Evolutionary conservation across 1,284 basidiomycete genomes (phyloP).

Genomic region (Mrakiaceae sp.): DNA sequence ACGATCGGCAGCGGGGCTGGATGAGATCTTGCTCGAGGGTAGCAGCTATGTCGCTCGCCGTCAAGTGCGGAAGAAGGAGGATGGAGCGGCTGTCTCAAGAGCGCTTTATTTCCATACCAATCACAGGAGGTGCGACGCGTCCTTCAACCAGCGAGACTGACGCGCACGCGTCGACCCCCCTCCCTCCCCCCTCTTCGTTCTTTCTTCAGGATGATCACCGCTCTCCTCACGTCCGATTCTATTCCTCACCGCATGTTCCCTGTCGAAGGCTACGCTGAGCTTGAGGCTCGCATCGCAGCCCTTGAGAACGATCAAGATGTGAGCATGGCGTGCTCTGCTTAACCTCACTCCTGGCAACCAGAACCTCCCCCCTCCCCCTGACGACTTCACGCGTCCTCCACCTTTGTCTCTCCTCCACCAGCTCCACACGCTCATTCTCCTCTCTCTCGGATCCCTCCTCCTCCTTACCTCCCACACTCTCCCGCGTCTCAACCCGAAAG

Average conservation of each 20-base stretch:
- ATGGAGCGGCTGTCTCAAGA: too few species aligned
- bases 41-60: too few species aligned
- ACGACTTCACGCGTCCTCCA: not conserved
- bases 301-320: conserved; percentile 60
- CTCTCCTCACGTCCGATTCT: conserved; percentile 84
- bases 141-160: too few species aligned
- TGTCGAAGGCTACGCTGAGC: conserved; percentile 71
- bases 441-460: conserved; percentile 85
- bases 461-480: conserved; percentile 54
- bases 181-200: conserved; percentile 21
- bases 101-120: too few species aligned
- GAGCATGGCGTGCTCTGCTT: conserved; percentile 23
- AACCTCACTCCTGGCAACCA: not conserved
- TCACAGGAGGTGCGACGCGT: too few species aligned
- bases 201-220: conserved; percentile 59
- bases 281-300: conserved; percentile 56
- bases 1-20: too few species aligned
- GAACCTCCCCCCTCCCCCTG: too few species aligned
- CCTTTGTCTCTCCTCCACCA: conserved; percentile 30
- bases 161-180: too few species aligned
- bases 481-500: conserved; percentile 33
- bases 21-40: too few species aligned
- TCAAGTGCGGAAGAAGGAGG: too few species aligned
- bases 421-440: conserved; percentile 80
- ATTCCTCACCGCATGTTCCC: conserved; percentile 83